Evolutionary conservation across 2,329 filamentous ascomycete species (phyloP).

Genomic region (Hymenoscyphus scutula): DNA sequence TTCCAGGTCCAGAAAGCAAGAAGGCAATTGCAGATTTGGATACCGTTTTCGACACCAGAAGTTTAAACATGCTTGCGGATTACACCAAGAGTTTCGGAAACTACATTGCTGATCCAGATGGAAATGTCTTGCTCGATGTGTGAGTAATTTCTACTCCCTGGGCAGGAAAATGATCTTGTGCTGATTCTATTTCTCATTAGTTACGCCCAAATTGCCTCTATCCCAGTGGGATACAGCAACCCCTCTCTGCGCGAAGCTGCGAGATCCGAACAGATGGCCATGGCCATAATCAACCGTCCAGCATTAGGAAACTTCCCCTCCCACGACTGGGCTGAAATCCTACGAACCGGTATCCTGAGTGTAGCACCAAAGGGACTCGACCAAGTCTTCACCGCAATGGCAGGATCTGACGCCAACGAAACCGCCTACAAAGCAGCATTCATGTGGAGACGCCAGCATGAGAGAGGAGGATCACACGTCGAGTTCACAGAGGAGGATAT

Average conservation of each 20-base stretch:
- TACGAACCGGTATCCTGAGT: constrained; percentile 67
- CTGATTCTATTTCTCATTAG: constrained; percentile 38
- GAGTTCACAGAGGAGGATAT: constrained; percentile 72
- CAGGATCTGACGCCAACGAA: constrained; percentile 81
- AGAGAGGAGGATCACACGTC: constrained; percentile 63
- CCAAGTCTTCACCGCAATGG: constrained; percentile 78
- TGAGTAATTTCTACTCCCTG: constrained; percentile 33
- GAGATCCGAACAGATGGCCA: constrained; percentile 68
- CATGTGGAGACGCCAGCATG: constrained; percentile 72
- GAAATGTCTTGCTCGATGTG: constrained; percentile 50
- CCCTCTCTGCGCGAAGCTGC: constrained; percentile 63
- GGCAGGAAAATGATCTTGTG: not conserved
- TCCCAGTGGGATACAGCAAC: constrained; percentile 82
- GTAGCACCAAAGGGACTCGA: constrained; percentile 72
- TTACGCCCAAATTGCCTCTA: constrained; percentile 80
- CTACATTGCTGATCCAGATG: constrained; percentile 51
- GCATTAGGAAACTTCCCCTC: constrained; percentile 80
- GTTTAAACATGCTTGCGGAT: constrained; percentile 52
- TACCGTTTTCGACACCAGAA: constrained; percentile 50
- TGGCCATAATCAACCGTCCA: constrained; percentile 73
- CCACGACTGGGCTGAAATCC: constrained; percentile 69
- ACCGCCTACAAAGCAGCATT: constrained; percentile 84
- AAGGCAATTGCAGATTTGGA: constrained; percentile 44
- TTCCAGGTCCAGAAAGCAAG: constrained; percentile 40
- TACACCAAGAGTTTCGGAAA: constrained; percentile 53